Conservation (phyloP, 176 grass and related monocot genomes). For the Oryza officinalis region DNA sequence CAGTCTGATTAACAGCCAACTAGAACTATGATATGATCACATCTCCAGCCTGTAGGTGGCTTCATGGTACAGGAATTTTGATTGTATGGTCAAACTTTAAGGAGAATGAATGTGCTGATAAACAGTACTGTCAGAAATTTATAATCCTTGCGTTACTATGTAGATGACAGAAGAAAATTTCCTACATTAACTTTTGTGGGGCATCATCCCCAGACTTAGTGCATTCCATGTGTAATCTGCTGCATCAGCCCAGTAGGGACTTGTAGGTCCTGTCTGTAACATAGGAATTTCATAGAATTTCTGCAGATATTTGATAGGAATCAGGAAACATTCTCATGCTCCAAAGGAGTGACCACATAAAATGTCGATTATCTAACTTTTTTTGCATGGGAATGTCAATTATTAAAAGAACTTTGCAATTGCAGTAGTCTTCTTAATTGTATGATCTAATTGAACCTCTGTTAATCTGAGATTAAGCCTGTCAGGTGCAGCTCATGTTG, state of each 20-base stretch:
- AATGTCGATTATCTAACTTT: not conserved
- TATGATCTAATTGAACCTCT: not conserved
- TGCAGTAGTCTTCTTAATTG: not conserved
- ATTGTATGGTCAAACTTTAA: constrained; percentile 3
- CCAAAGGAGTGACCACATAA: not conserved
- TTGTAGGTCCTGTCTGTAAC: too few relatives aligned
- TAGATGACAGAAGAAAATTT: not conserved
- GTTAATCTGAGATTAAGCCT: not conserved
- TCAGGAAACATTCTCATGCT: too few relatives aligned
- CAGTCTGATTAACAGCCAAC: not conserved
- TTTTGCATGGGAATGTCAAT: not conserved
- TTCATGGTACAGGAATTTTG: constrained; percentile 8
- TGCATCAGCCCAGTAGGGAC: not conserved
- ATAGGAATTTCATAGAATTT: too few relatives aligned
- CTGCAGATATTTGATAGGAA: too few relatives aligned
- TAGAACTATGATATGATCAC: constrained; percentile 27
- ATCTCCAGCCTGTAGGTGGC: not conserved
- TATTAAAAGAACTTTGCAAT: constrained; percentile 6
- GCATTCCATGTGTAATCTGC: not conserved
- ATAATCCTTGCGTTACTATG: not conserved
- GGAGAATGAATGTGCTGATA: not conserved
- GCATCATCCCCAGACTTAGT: not conserved
- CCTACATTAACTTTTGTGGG: not conserved
- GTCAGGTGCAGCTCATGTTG: not conserved
- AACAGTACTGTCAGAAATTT: not conserved